Conservation (phyloP, 805 yeast species). For the Schizosaccharomyces lindneri region DNA sequence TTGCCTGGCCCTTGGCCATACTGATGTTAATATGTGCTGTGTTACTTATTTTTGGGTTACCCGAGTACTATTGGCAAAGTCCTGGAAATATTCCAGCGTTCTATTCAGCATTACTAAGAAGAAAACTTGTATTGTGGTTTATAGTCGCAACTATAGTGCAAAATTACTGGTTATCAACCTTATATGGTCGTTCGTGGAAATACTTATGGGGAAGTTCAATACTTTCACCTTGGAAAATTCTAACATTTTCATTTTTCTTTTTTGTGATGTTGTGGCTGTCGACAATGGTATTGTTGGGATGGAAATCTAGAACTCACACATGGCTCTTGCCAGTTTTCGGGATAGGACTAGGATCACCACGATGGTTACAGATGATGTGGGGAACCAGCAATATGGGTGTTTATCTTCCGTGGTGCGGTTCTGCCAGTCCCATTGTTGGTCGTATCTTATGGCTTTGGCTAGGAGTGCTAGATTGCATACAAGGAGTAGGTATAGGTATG, state of each 20-base stretch:
- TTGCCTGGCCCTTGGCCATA: neutral
- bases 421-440: neutral
- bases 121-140: constrained; percentile 1
- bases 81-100: constrained; percentile 2
- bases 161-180: constrained; percentile 1
- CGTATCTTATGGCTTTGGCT: neutral
- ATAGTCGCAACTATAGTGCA: neutral
- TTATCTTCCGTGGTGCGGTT: constrained; percentile 1
- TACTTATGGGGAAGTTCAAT: neutral
- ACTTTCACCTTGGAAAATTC: neutral
- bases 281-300: neutral
- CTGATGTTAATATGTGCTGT: neutral
- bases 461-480: constrained; percentile 1
- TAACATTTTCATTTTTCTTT: neutral
- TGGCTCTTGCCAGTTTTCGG: constrained; percentile 2
- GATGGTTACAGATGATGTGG: constrained; percentile 2
- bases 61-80: constrained; percentile 1
- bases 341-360: neutral
- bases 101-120: neutral
- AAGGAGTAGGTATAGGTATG: constrained; percentile 1
- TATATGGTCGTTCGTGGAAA: constrained; percentile 1
- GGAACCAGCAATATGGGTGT: constrained; percentile 2
- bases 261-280: neutral
- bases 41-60: neutral
- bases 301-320: neutral